Percentiles rank a stretch among this genome's conserved stretches.
Conservation (phyloP, 345 rosid species). For the Hibiscus syriacus region DNA sequence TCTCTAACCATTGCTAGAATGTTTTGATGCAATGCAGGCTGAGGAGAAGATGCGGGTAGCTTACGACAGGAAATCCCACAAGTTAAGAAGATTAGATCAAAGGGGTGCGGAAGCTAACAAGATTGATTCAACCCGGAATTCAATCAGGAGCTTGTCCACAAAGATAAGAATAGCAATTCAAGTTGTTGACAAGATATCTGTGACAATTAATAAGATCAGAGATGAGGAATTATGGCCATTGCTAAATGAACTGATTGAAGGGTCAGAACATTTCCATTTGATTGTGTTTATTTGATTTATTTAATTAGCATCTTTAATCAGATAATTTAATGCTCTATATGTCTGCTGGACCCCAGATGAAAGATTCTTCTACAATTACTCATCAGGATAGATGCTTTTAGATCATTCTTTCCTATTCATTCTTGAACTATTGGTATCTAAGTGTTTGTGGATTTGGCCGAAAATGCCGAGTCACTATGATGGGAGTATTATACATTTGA, state of each 20-base stretch:
- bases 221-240: constrained; percentile 98
- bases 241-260: constrained; percentile 70
- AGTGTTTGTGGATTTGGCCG: neutral
- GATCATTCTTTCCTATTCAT: neutral
- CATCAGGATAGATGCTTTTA: neutral
- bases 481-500: neutral
- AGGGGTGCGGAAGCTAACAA: constrained; percentile 75
- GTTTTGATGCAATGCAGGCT: constrained; percentile 34
- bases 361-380: neutral
- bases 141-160: constrained; percentile 59
- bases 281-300: neutral
- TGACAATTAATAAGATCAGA: constrained; percentile 77
- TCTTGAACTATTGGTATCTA: neutral
- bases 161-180: constrained; percentile 88
- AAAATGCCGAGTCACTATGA: neutral
- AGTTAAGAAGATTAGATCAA: constrained; percentile 66
- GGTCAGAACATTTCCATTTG: constrained; percentile 37
- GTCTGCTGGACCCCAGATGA: neutral
- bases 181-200: constrained; percentile 76
- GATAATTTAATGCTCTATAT: neutral
- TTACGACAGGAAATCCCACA: constrained; percentile 66
- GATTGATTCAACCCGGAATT: constrained; percentile 44
- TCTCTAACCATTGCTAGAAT: neutral
- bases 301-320: too few species aligned
- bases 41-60: constrained; percentile 83